These are phyloP conservation scores for Monilinia fructicola DNA, from an alignment of 2,329 filamentous ascomycete genomes.

Conservation along the genomic window DNA sequence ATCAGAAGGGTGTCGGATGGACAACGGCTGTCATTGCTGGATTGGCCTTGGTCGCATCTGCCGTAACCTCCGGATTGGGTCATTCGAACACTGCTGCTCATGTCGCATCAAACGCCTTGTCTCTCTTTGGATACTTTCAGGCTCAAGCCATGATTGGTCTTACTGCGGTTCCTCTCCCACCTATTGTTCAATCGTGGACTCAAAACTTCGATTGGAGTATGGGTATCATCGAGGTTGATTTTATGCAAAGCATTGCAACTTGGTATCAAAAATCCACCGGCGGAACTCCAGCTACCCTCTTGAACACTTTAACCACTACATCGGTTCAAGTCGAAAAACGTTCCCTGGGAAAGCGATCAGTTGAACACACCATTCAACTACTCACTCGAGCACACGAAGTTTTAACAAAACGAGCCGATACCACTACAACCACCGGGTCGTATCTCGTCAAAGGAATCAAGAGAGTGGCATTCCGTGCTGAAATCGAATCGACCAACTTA, in stretches of 20 bases:
- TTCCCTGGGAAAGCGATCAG: constrained; percentile 54
- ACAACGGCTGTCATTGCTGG: constrained; percentile 84
- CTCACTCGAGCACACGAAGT: constrained; percentile 40
- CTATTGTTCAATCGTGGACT: constrained; percentile 88
- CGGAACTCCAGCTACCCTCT: constrained; percentile 75
- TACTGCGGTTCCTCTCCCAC: constrained; percentile 76
- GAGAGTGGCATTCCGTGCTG: constrained; percentile 80
- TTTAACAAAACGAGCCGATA: constrained; percentile 55
- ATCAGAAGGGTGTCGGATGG: constrained; percentile 87
- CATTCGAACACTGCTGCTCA: constrained; percentile 94
- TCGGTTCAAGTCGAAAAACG: constrained; percentile 76
- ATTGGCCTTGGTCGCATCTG: constrained; percentile 78
- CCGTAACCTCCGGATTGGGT: constrained; percentile 83
- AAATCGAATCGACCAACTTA: constrained; percentile 86
- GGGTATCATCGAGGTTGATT: constrained; percentile 87
- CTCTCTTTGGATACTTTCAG: constrained; percentile 94
- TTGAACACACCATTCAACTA: constrained; percentile 39
- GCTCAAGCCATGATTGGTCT: constrained; percentile 89
- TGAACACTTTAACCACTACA: constrained; percentile 69
- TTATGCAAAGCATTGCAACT: constrained; percentile 83
- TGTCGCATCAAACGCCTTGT: constrained; percentile 88
- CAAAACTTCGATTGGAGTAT: constrained; percentile 99
- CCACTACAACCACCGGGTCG: constrained; percentile 54
- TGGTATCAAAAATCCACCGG: constrained; percentile 97
- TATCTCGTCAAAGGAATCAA: constrained; percentile 77